These are phyloP conservation scores for Blepharisma undulans DNA, from an alignment of 169 alveolate genomes.

Conservation along the genomic window DNA sequence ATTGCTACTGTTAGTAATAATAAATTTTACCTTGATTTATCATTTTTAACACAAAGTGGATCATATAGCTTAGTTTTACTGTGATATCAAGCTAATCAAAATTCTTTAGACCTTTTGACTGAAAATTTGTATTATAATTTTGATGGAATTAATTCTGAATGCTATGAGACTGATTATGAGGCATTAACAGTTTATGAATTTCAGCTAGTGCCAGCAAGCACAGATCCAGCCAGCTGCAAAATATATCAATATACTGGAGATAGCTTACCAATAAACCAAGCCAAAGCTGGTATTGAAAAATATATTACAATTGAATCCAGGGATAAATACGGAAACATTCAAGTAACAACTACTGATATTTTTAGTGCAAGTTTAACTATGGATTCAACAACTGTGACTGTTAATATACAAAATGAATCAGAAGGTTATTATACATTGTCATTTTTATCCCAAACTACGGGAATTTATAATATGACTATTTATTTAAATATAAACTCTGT, in stretches of 20 bases:
- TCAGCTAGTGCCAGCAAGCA: background rate
- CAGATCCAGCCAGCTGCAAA: background rate
- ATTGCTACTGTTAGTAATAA: constrained; percentile 19
- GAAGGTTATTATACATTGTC: background rate
- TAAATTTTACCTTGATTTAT: constrained; percentile 37
- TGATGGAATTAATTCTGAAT: too few relatives aligned
- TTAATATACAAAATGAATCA: background rate
- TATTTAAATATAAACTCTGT: background rate
- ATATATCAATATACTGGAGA: background rate
- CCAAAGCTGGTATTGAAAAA: background rate
- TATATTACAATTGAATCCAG: background rate
- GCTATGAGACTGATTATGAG: too few relatives aligned
- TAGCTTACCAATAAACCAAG: background rate
- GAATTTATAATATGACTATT: background rate
- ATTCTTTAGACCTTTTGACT: too few relatives aligned
- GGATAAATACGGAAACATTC: constrained; percentile 1
- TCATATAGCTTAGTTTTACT: too few relatives aligned
- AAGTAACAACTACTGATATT: background rate
- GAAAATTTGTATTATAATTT: too few relatives aligned
- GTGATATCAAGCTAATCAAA: too few relatives aligned
- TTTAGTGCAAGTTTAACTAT: background rate
- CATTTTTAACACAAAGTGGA: constrained; percentile 38
- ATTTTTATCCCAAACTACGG: background rate
- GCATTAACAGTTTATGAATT: too few relatives aligned
- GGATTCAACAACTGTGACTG: background rate